These are phyloP conservation scores for Paraleonurus japonicus DNA, from an alignment of 257 asterid genomes.

Conservation along the genomic window DNA sequence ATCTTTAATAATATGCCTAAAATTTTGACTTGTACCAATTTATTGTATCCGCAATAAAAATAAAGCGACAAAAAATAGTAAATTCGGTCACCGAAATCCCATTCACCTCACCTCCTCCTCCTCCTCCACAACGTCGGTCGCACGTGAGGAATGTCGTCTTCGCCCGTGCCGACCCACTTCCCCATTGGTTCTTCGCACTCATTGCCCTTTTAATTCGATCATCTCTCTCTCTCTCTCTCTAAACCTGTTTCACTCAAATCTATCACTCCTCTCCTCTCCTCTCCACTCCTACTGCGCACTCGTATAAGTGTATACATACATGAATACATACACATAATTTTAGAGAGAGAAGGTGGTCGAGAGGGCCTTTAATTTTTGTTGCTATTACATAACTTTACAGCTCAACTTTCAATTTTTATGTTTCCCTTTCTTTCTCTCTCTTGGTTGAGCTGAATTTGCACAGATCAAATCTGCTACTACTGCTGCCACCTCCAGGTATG, in stretches of 20 bases:
- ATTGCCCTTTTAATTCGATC: slow-evolving; percentile 29
- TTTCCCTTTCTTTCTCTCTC: slow-evolving; percentile 27
- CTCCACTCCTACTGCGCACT: slow-evolving; percentile 24
- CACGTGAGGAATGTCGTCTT: slow-evolving; percentile 42
- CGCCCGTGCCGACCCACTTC: slow-evolving; percentile 40
- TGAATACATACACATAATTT: slow-evolving; percentile 19
- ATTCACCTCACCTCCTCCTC: too few species aligned
- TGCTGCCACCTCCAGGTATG: slow-evolving; percentile 38
- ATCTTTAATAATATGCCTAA: not conserved
- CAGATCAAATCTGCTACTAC: slow-evolving; percentile 49
- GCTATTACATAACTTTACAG: slow-evolving; percentile 57
- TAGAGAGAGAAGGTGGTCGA: slow-evolving; percentile 34
- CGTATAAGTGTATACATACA: not conserved
- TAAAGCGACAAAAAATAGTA: slow-evolving; percentile 13
- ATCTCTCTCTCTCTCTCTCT: slow-evolving; percentile 26
- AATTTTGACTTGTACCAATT: not conserved
- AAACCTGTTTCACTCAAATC: slow-evolving; percentile 26
- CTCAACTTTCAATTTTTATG: slow-evolving; percentile 41
- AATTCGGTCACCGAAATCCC: slow-evolving; percentile 12
- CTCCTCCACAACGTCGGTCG: slow-evolving; percentile 61
- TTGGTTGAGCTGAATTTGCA: slow-evolving; percentile 34
- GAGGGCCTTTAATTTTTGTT: slow-evolving; percentile 39
- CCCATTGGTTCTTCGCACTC: slow-evolving; percentile 24
- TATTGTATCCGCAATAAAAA: not conserved
- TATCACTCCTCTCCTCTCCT: slow-evolving; percentile 23